Base-by-base conservation (phyloP, 2,329 filamentous ascomycete species). In the Iodosphaeria phyllophila region DNA sequence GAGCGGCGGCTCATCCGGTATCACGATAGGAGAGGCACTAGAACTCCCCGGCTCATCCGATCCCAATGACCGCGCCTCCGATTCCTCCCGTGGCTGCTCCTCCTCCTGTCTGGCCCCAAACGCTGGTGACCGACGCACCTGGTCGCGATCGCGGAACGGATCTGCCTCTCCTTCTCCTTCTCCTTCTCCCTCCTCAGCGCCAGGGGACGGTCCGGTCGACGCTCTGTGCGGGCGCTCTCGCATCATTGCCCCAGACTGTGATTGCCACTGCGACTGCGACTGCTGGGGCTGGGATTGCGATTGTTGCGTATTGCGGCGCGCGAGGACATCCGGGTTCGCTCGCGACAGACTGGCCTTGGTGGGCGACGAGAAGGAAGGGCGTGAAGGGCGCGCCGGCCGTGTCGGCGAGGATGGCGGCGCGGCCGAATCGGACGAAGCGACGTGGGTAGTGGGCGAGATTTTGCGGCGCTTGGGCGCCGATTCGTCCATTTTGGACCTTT, bases 381-480 rank as follows among this genome's bases (percentile, higher is more conserved):
- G 57, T 23, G 41, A 37, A 6, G n/a, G 24, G 18, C 12, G 13
- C 25, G 12, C 20, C 10, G 8, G 24, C 9, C 13, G 24, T 13
- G 16, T 15, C 24, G 24, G 23, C 11, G n/a, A n/a, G n/a, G n/a
- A n/a, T n/a, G n/a, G n/a, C n/a, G n/a, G n/a, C n/a, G n/a, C 24
- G 23, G 29, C 27, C n/a, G 31, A 32, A 13, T 16, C 28, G 30
- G 40, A 33, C 34, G 56, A 40, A 13, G 52, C 39, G 24, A 57
- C 39, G 6, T 54, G 54, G 13, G 52, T 55, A 13, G 54, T 56
- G 11, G 67, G 62, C 31, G 68, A 73, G 13, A 58, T 69, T 41
- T 69, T 71, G 39, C 69, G 63, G 41, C 69, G 57, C 46, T 78
- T 77, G 5, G 65, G 53, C 23, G 69, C 63, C 14, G 69, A 66